phyloP scores from a whole-genome alignment of 2,329 filamentous ascomycete genomes.

The Fragosphaeria purpurea region DNA sequence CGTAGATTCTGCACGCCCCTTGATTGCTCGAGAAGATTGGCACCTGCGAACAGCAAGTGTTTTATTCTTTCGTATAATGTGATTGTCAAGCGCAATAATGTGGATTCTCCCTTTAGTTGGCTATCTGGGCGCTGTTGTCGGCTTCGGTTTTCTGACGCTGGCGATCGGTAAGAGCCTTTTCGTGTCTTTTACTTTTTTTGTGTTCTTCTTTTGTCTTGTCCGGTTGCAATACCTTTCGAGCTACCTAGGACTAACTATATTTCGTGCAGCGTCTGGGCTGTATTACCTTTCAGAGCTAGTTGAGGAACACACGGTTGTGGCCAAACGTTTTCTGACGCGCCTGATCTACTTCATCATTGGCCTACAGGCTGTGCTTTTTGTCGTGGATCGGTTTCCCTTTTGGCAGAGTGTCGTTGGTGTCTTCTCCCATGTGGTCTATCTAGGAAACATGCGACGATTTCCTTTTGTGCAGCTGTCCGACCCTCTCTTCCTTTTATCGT shows the following conservation, averaged over 20 bases:
- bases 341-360: conserved; percentile 76
- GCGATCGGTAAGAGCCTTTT: conserved; percentile 61
- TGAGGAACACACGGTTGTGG: conserved; percentile 90
- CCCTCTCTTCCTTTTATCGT: conserved; percentile 76
- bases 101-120: conserved; percentile 92
- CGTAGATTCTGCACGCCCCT: neutral
- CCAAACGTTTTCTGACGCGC: conserved; percentile 73
- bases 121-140: conserved; percentile 75
- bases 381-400: conserved; percentile 81
- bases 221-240: no score
- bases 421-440: conserved; percentile 72
- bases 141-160: conserved; percentile 88
- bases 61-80: neutral
- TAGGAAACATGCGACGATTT: conserved; percentile 70
- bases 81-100: conserved; percentile 45
- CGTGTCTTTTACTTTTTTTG: neutral
- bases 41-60: neutral
- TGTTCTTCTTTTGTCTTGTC: neutral
- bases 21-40: neutral
- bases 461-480: conserved; percentile 77
- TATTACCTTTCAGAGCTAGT: conserved; percentile 98
- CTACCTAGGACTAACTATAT: neutral
- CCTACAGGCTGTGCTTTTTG: conserved; percentile 61
- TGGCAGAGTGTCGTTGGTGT: conserved; percentile 65
- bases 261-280: conserved; percentile 68